These are phyloP conservation scores for Thelonectria olida DNA, from an alignment of 2,329 filamentous ascomycete species.

Conservation along the genomic window DNA sequence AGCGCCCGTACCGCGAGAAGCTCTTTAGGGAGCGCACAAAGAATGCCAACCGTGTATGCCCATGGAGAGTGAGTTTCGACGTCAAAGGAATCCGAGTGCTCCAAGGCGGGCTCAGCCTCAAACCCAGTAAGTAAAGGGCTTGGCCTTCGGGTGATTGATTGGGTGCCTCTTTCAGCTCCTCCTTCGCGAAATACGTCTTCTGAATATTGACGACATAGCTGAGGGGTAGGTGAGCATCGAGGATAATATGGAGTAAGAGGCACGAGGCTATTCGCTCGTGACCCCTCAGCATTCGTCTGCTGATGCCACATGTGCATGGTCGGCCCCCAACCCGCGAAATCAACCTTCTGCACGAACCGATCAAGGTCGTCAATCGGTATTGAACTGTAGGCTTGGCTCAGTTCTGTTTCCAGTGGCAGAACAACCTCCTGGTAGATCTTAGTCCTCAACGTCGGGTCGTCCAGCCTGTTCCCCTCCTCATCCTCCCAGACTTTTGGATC, in stretches of 20 bases:
- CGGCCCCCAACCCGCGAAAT: constrained; percentile 19
- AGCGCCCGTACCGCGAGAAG: constrained; percentile 19
- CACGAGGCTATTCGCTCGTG: not conserved
- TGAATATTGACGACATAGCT: not conserved
- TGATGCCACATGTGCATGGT: constrained; percentile 7
- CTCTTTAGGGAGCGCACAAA: constrained; percentile 22
- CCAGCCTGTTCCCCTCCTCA: not conserved
- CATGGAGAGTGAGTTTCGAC: not conserved
- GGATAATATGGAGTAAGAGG: not conserved
- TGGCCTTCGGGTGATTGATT: not conserved
- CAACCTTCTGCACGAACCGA: constrained; percentile 2
- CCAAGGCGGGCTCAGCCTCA: not conserved
- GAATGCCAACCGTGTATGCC: constrained; percentile 18
- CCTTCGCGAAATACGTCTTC: not conserved
- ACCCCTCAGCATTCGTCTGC: not conserved
- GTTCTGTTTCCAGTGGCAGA: constrained; percentile 5
- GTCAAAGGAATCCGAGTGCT: not conserved
- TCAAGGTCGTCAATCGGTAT: constrained; percentile 16
- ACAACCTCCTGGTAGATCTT: constrained; percentile 19
- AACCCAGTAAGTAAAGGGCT: not conserved
- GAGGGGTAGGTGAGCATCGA: not conserved
- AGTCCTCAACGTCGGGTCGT: not conserved
- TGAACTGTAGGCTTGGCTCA: constrained; percentile 12
- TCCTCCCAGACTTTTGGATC: constrained; percentile 12
- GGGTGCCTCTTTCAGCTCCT: not conserved